These are phyloP conservation scores for Cryptosporidium canis DNA, from an alignment of 169 alveolate species.

Conservation along the genomic window DNA sequence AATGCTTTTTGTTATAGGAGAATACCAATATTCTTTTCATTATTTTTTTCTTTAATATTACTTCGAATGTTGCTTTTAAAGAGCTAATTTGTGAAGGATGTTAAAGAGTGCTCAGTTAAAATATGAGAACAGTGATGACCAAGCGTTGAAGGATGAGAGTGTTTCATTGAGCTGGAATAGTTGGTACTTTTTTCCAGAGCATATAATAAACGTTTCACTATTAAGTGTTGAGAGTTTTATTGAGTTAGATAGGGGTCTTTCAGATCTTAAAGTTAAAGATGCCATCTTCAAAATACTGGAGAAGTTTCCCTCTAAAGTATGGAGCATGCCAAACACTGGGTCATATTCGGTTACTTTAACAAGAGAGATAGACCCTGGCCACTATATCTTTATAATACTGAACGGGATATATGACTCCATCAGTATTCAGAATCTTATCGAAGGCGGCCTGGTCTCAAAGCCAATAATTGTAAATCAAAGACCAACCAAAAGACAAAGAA, in stretches of 20 bases:
- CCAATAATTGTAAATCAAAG: slow-evolving; percentile 6
- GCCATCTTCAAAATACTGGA: background rate
- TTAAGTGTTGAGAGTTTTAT: background rate
- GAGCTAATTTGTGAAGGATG: background rate
- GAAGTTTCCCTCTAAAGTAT: background rate
- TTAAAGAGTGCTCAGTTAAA: slow-evolving; percentile 6
- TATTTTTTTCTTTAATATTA: slow-evolving; percentile 16
- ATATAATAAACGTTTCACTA: background rate
- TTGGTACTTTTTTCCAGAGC: slow-evolving; percentile 44
- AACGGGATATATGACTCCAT: background rate
- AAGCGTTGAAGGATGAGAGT: slow-evolving; percentile 23
- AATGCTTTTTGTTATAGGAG: background rate
- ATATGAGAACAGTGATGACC: slow-evolving; percentile 22
- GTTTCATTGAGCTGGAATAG: slow-evolving; percentile 38
- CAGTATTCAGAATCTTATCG: background rate
- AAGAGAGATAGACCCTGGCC: background rate
- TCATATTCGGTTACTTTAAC: slow-evolving; percentile 23
- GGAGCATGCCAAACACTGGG: slow-evolving; percentile 39
- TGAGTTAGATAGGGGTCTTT: background rate
- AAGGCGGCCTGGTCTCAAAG: slow-evolving; percentile 54
- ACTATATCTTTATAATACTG: slow-evolving; percentile 20
- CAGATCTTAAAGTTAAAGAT: background rate
- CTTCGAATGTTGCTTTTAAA: slow-evolving; percentile 18
- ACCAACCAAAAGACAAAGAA: background rate
- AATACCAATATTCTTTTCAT: slow-evolving; percentile 30